Conservation (phyloP, 805 yeast genomes). For the Kregervanrija delftensis region DNA sequence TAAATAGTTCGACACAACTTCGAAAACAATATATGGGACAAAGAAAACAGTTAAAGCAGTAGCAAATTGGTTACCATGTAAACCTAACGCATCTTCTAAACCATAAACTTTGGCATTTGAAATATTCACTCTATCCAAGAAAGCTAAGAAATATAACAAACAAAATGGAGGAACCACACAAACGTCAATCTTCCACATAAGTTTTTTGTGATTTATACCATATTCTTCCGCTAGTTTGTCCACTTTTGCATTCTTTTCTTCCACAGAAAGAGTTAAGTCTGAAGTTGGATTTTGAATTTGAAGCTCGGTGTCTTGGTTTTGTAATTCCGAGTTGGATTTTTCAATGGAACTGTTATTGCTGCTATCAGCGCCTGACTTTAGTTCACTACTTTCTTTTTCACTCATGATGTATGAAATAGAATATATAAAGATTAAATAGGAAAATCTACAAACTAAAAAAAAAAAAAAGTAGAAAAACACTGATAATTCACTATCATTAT, state of each 20-base stretch:
- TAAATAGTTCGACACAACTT: conserved; percentile 58
- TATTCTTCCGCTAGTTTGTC: conserved; percentile 32
- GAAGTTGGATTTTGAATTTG: not conserved
- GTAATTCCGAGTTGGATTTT: too few relatives aligned
- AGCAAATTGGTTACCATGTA: conserved; percentile 56
- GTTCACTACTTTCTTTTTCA: conserved; percentile 1
- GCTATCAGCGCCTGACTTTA: not conserved
- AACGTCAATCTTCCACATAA: conserved; percentile 61
- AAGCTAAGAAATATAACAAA: conserved; percentile 65
- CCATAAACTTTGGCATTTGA: conserved; percentile 77
- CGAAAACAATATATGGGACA: conserved; percentile 61
- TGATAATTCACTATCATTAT: too few relatives aligned
- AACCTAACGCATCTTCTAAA: conserved; percentile 44
- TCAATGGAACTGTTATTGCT: not conserved
- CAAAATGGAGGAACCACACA: conserved; percentile 75
- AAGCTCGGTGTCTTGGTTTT: not conserved
- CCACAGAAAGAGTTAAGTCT: conserved; percentile 3
- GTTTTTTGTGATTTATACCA: conserved; percentile 46
- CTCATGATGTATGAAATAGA: not conserved
- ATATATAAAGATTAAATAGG: not conserved
- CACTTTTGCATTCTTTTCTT: conserved; percentile 17
- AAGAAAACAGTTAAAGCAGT: conserved; percentile 63
- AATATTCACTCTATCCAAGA: conserved; percentile 76
- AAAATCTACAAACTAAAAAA: not conserved
- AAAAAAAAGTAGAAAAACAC: not conserved